Percentiles rank a stretch among this genome's conserved stretches.
Evolutionary conservation across 495 filamentous ascomycete species (phyloP).

Genomic region (Penicillium riverlandense): DNA sequence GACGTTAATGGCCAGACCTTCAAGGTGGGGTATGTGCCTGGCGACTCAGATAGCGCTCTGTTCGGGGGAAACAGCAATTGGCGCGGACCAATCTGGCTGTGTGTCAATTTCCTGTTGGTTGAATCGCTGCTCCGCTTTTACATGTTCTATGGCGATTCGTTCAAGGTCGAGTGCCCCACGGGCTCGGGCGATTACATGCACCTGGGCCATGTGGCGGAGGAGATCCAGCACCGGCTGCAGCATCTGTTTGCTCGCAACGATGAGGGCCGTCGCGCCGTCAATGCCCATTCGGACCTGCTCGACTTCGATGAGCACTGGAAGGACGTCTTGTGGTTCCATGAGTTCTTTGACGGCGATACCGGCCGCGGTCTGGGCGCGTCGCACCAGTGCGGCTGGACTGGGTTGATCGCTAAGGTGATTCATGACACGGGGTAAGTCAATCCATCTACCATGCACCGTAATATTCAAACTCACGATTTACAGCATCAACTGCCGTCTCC

Average conservation of each 20-base stretch:
- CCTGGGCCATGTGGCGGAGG: constrained; percentile 90
- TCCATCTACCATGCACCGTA: not conserved
- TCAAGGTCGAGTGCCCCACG: constrained; percentile 88
- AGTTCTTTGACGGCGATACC: constrained; percentile 92
- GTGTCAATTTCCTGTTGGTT: constrained; percentile 90
- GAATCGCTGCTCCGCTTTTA: constrained; percentile 89
- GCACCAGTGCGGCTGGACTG: constrained; percentile 98
- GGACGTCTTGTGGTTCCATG: constrained; percentile 91
- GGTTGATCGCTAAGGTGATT: constrained; percentile 90
- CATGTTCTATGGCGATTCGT: constrained; percentile 84
- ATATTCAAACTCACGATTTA: constrained; percentile 6
- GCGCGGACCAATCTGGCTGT: constrained; percentile 90
- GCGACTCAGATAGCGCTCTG: constrained; percentile 86
- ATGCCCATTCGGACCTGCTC: constrained; percentile 70
- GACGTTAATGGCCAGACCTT: constrained; percentile 90
- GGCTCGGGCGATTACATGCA: constrained; percentile 96
- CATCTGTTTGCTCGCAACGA: constrained; percentile 81
- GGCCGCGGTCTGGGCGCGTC: constrained; percentile 86
- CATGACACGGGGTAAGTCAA: constrained; percentile 81
- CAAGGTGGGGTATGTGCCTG: constrained; percentile 82
- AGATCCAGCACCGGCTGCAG: constrained; percentile 90
- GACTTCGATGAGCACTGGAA: constrained; percentile 91
- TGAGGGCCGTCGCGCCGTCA: constrained; percentile 79
- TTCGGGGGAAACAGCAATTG: constrained; percentile 98
- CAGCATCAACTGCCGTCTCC: constrained; percentile 83